Percentiles rank a stretch among this genome's conserved stretches.
These are phyloP conservation scores for Harrya chromipes DNA, from an alignment of 768 basidiomycete species.

Conservation along the genomic window DNA sequence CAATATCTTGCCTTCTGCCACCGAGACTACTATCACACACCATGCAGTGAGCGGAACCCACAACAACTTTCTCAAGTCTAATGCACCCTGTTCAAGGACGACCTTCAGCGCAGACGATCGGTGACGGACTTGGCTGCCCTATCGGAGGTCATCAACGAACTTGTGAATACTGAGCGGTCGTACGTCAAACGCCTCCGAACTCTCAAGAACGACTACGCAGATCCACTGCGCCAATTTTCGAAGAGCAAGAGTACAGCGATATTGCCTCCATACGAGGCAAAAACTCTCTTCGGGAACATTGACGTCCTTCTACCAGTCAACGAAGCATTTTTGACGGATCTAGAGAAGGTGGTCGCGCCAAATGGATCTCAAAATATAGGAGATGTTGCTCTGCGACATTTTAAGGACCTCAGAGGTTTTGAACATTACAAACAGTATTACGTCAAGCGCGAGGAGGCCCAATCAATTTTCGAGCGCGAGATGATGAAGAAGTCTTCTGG, in stretches of 20 bases:
- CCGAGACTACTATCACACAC: constrained; percentile 37
- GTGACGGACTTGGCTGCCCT: constrained; percentile 65
- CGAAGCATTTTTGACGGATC: constrained; percentile 76
- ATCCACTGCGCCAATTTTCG: constrained; percentile 85
- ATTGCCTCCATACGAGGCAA: constrained; percentile 87
- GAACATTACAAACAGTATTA: constrained; percentile 93
- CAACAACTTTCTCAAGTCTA: constrained; percentile 6
- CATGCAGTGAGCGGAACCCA: constrained; percentile 40
- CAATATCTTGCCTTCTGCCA: constrained; percentile 43
- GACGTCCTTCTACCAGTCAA: constrained; percentile 89
- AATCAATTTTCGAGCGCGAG: constrained; percentile 81
- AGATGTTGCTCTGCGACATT: constrained; percentile 83
- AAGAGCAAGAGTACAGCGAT: constrained; percentile 82
- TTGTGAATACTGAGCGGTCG: constrained; percentile 84
- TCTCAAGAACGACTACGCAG: constrained; percentile 86
- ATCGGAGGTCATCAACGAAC: constrained; percentile 75
- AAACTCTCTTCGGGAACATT: constrained; percentile 90
- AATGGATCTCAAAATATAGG: constrained; percentile 62
- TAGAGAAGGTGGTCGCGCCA: constrained; percentile 75
- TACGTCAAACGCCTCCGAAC: constrained; percentile 82
- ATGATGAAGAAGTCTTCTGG: constrained; percentile 74
- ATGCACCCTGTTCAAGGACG: constrained; percentile 22
- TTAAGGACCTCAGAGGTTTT: constrained; percentile 80
- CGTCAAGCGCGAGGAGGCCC: constrained; percentile 89
- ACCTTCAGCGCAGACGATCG: constrained; percentile 47